Evolutionary conservation across 108 stramenopile species (phyloP).

Genomic region (Cyclotella baltica): DNA sequence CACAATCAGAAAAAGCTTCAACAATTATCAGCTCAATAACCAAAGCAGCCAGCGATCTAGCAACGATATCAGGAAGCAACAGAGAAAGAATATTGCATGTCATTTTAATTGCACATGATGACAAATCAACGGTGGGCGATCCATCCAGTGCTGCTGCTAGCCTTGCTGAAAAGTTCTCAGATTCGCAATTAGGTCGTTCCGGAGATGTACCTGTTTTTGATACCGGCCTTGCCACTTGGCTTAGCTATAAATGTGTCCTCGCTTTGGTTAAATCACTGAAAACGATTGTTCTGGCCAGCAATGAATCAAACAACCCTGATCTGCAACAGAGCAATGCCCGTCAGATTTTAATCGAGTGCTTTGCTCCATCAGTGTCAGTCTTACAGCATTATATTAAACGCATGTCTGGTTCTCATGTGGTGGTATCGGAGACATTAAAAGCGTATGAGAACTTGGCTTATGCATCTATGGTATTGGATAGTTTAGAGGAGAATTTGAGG

Average conservation of each 20-base stretch:
- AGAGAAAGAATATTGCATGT: conserved; percentile 75
- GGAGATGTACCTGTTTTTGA: conserved; percentile 44
- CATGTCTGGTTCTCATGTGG: conserved; percentile 69
- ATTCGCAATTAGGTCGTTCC: conserved; percentile 19
- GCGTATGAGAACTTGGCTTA: conserved; percentile 68
- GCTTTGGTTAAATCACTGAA: conserved; percentile 39
- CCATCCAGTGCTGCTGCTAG: conserved; percentile 34
- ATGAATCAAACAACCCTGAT: background rate
- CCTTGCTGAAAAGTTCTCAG: conserved; percentile 39
- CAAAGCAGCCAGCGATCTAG: conserved; percentile 81
- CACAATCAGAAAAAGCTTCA: conserved; percentile 5
- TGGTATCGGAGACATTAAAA: conserved; percentile 62
- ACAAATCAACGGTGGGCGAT: conserved; percentile 34
- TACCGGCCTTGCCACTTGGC: conserved; percentile 50
- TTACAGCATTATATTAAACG: conserved; percentile 87
- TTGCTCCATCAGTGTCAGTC: conserved; percentile 76
- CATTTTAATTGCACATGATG: conserved; percentile 61
- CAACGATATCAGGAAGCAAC: conserved; percentile 81
- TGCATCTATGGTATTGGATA: conserved; percentile 47
- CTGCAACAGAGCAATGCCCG: conserved; percentile 10
- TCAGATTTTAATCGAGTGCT: conserved; percentile 57
- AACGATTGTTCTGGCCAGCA: conserved; percentile 13
- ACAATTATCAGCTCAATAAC: conserved; percentile 50
- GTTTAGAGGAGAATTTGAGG: conserved; percentile 49
- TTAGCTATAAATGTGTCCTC: conserved; percentile 54